Base-by-base conservation (phyloP, 768 basidiomycete genomes). In the Russula foetens region DNA sequence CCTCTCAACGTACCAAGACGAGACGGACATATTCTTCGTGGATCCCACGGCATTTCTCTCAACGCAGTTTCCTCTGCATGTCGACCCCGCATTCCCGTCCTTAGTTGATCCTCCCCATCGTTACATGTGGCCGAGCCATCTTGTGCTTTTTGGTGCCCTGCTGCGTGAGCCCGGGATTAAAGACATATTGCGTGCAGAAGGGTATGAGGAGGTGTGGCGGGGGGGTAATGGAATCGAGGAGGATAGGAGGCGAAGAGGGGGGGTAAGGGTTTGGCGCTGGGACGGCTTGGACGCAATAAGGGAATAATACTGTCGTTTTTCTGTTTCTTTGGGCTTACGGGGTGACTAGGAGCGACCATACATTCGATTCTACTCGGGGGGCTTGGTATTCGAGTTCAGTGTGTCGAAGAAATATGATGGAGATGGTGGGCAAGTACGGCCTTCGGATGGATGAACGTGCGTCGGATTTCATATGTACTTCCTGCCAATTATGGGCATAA, bases 71-170 rank as follows among this genome's bases (percentile, higher is more conserved):
- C 92, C 94, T 2, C 56, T 68, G 3, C 47, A 53, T 8, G 87
- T 94, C 6, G 72, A 92, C 67, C 67, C 77, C 0, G 59, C 71
- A 0, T 94, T 90, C 68, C 90, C 90, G 0, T 75, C 76, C 7
- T 90, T 88, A 0, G 21, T 33, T 9, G 66, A 73, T 31, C 69
- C 69, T 0, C 91, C 90, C 84, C 68, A 56, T 56, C 56, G 29
- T 31, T 89, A 94, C 62, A 75, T 82, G 61, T 94, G 91, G 90
- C 93, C 96, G 0, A 80, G 78, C 46, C 84, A 93, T 71, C 67
- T 98, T 17, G 81, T 92, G 3, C 75, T 94, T 54, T 98, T 98
- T 69, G 92, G 90, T 5, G 79, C 79, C n/a, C 74, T 98, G 47
- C 75, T 96, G 45, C 71, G 76, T 6, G 73, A 80, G 53, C 71